A percentile compares a stretch with the other conserved stretches of the same genome.
Conservation (phyloP, 2,329 filamentous ascomycete genomes). For the Aaosphaeria pasadenensis region DNA sequence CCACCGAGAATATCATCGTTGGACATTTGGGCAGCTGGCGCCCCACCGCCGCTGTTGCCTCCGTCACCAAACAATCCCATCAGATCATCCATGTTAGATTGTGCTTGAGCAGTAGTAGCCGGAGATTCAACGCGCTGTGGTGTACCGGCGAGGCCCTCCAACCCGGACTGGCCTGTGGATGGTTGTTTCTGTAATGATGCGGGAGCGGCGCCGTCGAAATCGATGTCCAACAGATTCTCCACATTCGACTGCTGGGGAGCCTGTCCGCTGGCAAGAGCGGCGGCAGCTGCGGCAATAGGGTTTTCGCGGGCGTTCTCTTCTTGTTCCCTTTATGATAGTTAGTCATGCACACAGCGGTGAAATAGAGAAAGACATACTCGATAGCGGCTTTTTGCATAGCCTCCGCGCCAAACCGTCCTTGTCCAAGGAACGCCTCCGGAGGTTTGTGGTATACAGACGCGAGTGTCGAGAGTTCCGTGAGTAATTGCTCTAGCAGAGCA, state of each 20-base stretch:
- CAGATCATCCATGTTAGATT: conserved; percentile 74
- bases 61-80: conserved; percentile 62
- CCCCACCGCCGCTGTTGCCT: conserved; percentile 26
- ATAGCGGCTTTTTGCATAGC: conserved; percentile 94
- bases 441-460: conserved; percentile 99
- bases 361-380: conserved; percentile 52
- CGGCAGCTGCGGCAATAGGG: conserved; percentile 79
- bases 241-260: conserved; percentile 68
- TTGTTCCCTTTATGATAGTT: conserved; percentile 62
- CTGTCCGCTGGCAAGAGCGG: conserved; percentile 57
- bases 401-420: conserved; percentile 89
- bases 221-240: conserved; percentile 93
- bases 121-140: conserved; percentile 69
- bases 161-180: conserved; percentile 45
- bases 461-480: conserved; percentile 87
- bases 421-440: conserved; percentile 95
- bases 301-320: conserved; percentile 89
- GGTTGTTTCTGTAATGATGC: conserved; percentile 75
- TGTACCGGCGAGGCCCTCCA: conserved; percentile 59
- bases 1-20: conserved; percentile 69
- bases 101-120: conserved; percentile 43
- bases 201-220: conserved; percentile 89
- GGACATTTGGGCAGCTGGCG: conserved; percentile 33
- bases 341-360: conserved; percentile 6
- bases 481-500: conserved; percentile 81